These are phyloP conservation scores for Cryptococcus sp. DNA, from an alignment of 1,284 basidiomycete genomes.

Conservation along the genomic window DNA sequence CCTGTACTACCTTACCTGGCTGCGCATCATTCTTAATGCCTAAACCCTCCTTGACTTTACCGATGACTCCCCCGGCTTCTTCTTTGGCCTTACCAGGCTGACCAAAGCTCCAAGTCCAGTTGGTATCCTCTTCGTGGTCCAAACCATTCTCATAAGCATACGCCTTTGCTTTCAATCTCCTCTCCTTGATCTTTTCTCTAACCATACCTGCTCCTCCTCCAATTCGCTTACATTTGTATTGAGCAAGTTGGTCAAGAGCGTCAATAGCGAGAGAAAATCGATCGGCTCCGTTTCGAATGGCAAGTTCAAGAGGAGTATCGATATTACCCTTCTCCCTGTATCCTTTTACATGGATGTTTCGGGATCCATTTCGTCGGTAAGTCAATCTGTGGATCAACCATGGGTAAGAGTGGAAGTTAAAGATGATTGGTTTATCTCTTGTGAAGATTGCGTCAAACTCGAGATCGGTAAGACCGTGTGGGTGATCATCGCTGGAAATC, in stretches of 20 bases:
- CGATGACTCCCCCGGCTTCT: too few relatives aligned
- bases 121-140: slow-evolving; percentile 15
- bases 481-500: slow-evolving; percentile 61
- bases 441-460: slow-evolving; percentile 70
- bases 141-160: slow-evolving; percentile 32
- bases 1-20: too few relatives aligned
- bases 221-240: slow-evolving; percentile 17
- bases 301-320: slow-evolving; percentile 33
- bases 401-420: slow-evolving; percentile 72
- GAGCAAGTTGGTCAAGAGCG: slow-evolving; percentile 31
- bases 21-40: too few relatives aligned
- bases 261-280: slow-evolving; percentile 38
- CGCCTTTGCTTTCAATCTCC: slow-evolving; percentile 24
- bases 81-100: too few relatives aligned
- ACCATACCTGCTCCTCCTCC: slow-evolving; percentile 11
- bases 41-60: too few relatives aligned
- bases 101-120: slow-evolving; percentile 19
- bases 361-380: slow-evolving; percentile 28
- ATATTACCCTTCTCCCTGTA: slow-evolving; percentile 39
- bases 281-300: slow-evolving; percentile 35
- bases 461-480: slow-evolving; percentile 63
- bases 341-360: slow-evolving; percentile 36
- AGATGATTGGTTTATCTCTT: slow-evolving; percentile 60
- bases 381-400: slow-evolving; percentile 36
- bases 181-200: slow-evolving; percentile 29